Percentiles rank a stretch among this genome's conserved stretches.
Conservation (phyloP, 352 stramenopile genomes). For the Saprolegnia diclina region DNA sequence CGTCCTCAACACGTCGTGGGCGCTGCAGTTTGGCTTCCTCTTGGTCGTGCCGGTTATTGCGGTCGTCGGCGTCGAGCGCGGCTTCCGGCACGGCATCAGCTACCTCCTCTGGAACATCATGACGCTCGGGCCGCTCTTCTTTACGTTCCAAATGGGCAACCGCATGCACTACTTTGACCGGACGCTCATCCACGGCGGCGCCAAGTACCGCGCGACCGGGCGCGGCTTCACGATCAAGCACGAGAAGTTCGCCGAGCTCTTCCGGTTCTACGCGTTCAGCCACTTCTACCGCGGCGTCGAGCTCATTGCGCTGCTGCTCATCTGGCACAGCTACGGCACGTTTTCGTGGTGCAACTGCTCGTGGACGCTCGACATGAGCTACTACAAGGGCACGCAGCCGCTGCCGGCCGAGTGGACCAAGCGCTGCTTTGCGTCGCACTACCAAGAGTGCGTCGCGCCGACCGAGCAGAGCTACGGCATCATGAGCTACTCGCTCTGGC, state of each 20-base stretch:
- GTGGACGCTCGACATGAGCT: conserved; percentile 61
- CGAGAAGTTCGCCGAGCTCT: conserved; percentile 96
- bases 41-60: conserved; percentile 96
- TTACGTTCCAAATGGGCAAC: conserved; percentile 99
- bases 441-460: conserved; percentile 88
- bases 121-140: conserved; percentile 96
- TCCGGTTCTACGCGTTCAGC: conserved; percentile 95
- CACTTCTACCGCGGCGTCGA: conserved; percentile 98
- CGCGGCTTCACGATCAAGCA: conserved; percentile 99
- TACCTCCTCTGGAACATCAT: conserved; percentile 93
- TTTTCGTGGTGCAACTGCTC: conserved; percentile 90
- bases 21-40: conserved; percentile 93
- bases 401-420: conserved; percentile 67
- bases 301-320: conserved; percentile 73
- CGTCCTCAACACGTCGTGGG: conserved; percentile 94
- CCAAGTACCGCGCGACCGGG: conserved; percentile 97
- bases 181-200: conserved; percentile 95
- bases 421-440: conserved; percentile 73
- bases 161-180: conserved; percentile 98
- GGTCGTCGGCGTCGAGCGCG: conserved; percentile 95
- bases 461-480: conserved; percentile 96
- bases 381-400: conserved; percentile 68
- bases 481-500: conserved; percentile 96
- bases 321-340: conserved; percentile 89
- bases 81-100: conserved; percentile 89